phyloP scores from a whole-genome alignment of 164 flowering plant species.

The Macadamia tetraphylla region DNA sequence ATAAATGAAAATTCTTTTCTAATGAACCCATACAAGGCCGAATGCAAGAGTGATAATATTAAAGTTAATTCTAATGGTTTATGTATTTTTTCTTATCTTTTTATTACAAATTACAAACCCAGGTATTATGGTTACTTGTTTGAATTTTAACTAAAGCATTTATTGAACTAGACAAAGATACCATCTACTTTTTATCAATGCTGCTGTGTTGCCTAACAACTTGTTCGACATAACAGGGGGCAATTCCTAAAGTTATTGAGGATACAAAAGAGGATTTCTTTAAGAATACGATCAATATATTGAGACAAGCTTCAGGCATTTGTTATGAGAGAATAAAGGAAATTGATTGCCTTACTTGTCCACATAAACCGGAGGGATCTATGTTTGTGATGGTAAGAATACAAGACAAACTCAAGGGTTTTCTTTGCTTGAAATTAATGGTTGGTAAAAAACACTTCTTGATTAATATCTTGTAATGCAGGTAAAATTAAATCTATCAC shows the following conservation, averaged over 20 bases:
- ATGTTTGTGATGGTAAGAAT: constrained; percentile 77
- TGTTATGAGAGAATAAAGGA: constrained; percentile 44
- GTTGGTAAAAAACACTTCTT: background rate
- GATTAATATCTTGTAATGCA: constrained; percentile 15
- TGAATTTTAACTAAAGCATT: too few relatives aligned
- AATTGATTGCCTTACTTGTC: constrained; percentile 19
- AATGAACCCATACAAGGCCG: too few relatives aligned
- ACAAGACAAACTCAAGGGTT: background rate
- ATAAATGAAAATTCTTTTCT: too few relatives aligned
- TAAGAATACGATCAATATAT: constrained; percentile 30
- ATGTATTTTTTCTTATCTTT: too few relatives aligned
- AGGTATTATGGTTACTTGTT: too few relatives aligned
- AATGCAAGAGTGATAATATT: too few relatives aligned
- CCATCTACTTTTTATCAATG: background rate
- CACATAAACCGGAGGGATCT: constrained; percentile 59
- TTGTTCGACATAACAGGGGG: constrained; percentile 44
- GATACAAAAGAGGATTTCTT: constrained; percentile 57
- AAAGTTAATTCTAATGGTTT: too few relatives aligned
- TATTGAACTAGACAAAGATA: background rate
- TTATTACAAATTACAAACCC: too few relatives aligned
- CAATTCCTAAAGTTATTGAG: constrained; percentile 62
- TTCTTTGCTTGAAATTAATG: background rate
- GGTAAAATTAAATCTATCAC: constrained; percentile 54
- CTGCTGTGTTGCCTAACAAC: background rate
- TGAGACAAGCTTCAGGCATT: constrained; percentile 46